Conservation (phyloP, 257 asterid genomes). For the Gardenia jasminoides region DNA sequence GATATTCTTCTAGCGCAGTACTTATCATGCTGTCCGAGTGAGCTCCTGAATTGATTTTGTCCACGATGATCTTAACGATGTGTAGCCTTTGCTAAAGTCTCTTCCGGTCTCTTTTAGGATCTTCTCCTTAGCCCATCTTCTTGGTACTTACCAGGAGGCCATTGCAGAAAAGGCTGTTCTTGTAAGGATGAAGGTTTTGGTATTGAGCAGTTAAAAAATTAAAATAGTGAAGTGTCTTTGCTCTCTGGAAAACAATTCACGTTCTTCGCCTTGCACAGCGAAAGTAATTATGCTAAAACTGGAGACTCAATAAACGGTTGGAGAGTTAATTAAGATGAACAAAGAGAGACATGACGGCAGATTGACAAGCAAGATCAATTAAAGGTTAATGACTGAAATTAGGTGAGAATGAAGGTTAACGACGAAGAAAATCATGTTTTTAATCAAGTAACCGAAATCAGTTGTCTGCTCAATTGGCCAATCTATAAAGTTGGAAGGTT, state of each 20-base stretch:
- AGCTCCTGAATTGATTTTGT: no score
- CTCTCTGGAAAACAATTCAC: not conserved
- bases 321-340: no score
- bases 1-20: no score
- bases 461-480: constrained; percentile 6
- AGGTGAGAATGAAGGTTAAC: no score
- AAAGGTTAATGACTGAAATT: not conserved
- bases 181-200: not conserved
- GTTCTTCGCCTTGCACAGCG: not conserved
- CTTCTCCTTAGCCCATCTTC: not conserved
- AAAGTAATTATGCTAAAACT: not conserved
- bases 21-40: no score
- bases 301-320: no score
- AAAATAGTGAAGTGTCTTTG: not conserved
- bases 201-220: not conserved
- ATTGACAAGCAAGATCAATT: not conserved
- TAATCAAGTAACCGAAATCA: not conserved
- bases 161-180: not conserved
- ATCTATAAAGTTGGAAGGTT: not conserved
- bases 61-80: no score
- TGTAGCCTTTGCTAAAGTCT: not conserved
- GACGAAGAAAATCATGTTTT: not conserved
- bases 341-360: not conserved
- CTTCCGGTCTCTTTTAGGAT: not conserved
- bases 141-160: not conserved